These are phyloP conservation scores for Fomitopsis serialis DNA, from an alignment of 768 basidiomycete species.

Conservation along the genomic window DNA sequence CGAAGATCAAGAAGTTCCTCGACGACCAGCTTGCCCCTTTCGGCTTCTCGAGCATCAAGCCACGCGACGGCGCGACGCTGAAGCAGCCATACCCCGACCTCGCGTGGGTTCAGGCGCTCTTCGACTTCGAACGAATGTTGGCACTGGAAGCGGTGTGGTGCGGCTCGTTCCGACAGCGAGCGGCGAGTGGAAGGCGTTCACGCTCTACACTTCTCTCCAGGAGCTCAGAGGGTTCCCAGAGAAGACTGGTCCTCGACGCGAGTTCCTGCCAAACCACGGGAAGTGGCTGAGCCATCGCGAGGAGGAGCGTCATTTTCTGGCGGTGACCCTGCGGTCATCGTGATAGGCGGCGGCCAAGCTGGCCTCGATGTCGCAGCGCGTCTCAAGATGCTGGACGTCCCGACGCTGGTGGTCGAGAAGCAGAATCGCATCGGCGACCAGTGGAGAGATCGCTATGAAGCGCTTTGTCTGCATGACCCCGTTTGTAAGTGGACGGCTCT, in stretches of 20 bases:
- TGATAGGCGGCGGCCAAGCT: constrained; percentile 62
- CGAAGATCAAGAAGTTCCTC: constrained; percentile 20
- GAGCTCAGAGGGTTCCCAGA: constrained; percentile 39
- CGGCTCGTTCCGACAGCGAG: constrained; percentile 37
- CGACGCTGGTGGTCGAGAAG: constrained; percentile 52
- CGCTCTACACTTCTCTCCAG: constrained; percentile 45
- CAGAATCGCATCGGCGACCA: constrained; percentile 48
- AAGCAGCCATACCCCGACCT: constrained; percentile 12
- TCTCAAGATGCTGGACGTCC: constrained; percentile 49
- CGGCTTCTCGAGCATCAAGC: constrained; percentile 4
- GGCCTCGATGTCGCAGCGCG: constrained; percentile 63
- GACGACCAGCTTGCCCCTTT: constrained; percentile 11
- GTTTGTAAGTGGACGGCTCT: constrained; percentile 30
- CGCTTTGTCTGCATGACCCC: constrained; percentile 46
- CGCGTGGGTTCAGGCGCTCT: constrained; percentile 17
- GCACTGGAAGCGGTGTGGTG: constrained; percentile 34
- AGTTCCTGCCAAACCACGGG: constrained; percentile 26
- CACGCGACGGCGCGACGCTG: background rate
- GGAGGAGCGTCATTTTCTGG: constrained; percentile 31
- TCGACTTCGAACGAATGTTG: constrained; percentile 38
- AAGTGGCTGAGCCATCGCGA: constrained; percentile 31
- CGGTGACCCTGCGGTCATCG: constrained; percentile 44
- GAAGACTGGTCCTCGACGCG: constrained; percentile 25
- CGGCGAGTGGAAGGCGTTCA: constrained; percentile 40
- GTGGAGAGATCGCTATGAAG: constrained; percentile 57